Evolutionary conservation across 2,329 filamentous ascomycete species (phyloP), one percentile per base, ranked within the genome.

Genomic region (Fusarium gaditjirri): DNA sequence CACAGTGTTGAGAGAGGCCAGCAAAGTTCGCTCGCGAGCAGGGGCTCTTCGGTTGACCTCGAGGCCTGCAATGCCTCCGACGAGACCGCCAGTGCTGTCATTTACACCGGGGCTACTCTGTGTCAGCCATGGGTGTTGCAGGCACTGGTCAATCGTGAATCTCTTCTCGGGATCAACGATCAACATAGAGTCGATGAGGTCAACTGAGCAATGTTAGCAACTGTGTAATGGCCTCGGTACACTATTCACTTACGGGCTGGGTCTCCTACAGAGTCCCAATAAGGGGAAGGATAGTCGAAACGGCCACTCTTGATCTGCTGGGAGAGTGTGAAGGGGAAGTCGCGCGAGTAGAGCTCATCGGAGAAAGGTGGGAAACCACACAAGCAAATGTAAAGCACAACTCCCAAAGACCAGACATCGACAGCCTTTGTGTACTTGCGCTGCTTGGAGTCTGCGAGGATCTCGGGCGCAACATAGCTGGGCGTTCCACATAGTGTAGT

Each of bases 301-400:
- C 91, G 89, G 21, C 94, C 96, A 81, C 89, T 88, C 81, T 93
- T 95, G 81, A 99, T 98, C 83, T 98, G 95, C 73, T 97, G 83
- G 97, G 92, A 93, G 47, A 98, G 86, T 0, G 88, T 94, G 79
- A 94, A 98, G 5, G 96, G 96, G 73, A 95, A 96, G 47, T 97
- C 91, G 39, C 83, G 83, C 2, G 90, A 91, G 82, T 91, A 93
- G 1, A 98, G 89, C 82, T 99, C 96, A 77, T 99, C 96, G 1
- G 94, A 97, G 83, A 99, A 99, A 0, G 96, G 96, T 8, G 95
- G 96, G 78, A 98, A 98, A 39, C 96, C 96, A 79, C 96, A 98
- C 9, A 98, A 88, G 79, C 94, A 98, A 76, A 98, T 98, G 83
- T 98, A 99, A 29, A 99, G 87, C 7, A 99, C 95, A 6, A 99